Percentiles rank a stretch among this genome's conserved stretches.
Conservation (phyloP, 164 flowering plant genomes). For the Taxillus chinensis region DNA sequence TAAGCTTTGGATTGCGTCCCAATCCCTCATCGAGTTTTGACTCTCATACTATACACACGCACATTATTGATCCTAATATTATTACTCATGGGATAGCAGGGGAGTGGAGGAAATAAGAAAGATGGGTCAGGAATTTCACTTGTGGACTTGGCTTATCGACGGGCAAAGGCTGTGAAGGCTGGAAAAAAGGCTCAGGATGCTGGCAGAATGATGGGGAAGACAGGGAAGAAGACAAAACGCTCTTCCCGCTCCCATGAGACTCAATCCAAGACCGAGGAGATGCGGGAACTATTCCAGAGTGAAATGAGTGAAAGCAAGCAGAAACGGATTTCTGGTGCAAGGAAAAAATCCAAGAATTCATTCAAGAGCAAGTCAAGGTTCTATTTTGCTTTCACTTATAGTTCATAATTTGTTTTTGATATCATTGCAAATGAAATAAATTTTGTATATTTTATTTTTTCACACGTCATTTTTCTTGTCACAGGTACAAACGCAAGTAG, state of each 20-base stretch:
- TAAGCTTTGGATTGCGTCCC: too few species aligned
- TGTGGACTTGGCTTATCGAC: slow-evolving; percentile 64
- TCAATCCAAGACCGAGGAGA: slow-evolving; percentile 65
- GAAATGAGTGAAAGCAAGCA: slow-evolving; percentile 74
- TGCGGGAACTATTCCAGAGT: slow-evolving; percentile 61
- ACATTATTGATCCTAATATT: too few species aligned
- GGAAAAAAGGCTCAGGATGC: slow-evolving; percentile 50
- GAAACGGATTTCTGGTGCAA: slow-evolving; percentile 24
- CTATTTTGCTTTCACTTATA: background rate
- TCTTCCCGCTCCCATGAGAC: slow-evolving; percentile 19
- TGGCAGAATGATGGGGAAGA: slow-evolving; percentile 42
- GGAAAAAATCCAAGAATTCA: slow-evolving; percentile 52
- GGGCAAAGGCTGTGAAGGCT: slow-evolving; percentile 81
- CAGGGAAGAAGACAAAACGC: slow-evolving; percentile 27
- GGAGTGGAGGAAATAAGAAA: slow-evolving; percentile 30
- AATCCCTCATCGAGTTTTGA: too few species aligned
- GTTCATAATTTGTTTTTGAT: too few species aligned
- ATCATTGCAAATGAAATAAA: too few species aligned
- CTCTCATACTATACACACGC: too few species aligned
- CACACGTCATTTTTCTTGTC: background rate
- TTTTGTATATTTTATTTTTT: too few species aligned
- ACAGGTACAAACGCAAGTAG: slow-evolving; percentile 20
- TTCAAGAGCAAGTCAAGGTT: slow-evolving; percentile 98
- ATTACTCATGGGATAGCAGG: slow-evolving; percentile 20
- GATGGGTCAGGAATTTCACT: slow-evolving; percentile 53